Percentiles rank a stretch among this genome's conserved stretches.
Conservation (phyloP, 1,139 yeast species). For the Debaryomycetaceae sp. region DNA sequence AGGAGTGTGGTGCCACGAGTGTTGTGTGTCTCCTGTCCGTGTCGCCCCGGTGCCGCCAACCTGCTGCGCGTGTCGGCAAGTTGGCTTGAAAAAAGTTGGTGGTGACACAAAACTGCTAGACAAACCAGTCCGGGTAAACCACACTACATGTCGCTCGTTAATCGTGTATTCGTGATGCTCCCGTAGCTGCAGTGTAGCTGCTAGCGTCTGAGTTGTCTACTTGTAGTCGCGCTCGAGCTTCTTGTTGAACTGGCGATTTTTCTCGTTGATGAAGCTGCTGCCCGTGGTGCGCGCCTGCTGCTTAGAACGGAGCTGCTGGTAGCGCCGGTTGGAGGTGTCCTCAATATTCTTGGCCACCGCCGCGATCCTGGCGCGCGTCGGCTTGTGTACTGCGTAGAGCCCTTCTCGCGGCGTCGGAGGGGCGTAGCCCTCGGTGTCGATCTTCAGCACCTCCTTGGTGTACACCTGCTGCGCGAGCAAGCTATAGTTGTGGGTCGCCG, state of each 20-base stretch:
- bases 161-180: no score
- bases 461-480: slow-evolving; percentile 56
- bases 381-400: slow-evolving; percentile 5
- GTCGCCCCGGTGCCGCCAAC: no score
- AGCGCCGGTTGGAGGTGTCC: slow-evolving; percentile 4
- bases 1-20: no score
- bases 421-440: neutral
- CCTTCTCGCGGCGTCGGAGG: neutral
- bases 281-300: slow-evolving; percentile 1
- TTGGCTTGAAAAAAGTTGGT: no score
- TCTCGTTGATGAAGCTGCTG: slow-evolving; percentile 54
- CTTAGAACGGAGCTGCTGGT: slow-evolving; percentile 1
- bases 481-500: slow-evolving; percentile 37
- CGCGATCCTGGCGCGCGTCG: slow-evolving; percentile 2
- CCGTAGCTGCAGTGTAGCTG: no score
- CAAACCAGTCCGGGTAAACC: no score
- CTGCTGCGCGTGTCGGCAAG: no score
- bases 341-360: slow-evolving; percentile 4
- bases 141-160: no score
- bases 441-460: slow-evolving; percentile 36
- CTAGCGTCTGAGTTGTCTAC: slow-evolving; percentile 1
- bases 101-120: no score
- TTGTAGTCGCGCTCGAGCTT: slow-evolving; percentile 59
- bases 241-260: slow-evolving; percentile 74
- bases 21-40: no score